Percentiles rank a stretch among this genome's conserved stretches.
Evolutionary conservation across 2,329 filamentous ascomycete genomes (phyloP).

Genomic region (Cladosporium colombiae): DNA sequence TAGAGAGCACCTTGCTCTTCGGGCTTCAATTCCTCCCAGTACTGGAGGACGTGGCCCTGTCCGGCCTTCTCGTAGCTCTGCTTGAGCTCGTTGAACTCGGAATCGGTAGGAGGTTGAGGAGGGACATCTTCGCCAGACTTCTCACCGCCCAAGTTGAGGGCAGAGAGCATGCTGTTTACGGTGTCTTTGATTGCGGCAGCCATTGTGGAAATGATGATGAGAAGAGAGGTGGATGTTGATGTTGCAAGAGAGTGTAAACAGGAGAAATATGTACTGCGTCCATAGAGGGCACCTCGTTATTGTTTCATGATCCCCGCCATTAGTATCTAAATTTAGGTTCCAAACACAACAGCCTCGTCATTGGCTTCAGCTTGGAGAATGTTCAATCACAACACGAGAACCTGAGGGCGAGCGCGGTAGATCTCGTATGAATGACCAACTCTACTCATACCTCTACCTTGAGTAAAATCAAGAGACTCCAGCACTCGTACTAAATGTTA

Average conservation of each 20-base stretch:
- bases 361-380: background rate
- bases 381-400: constrained; percentile 7
- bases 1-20: constrained; percentile 77
- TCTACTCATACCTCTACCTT: no score
- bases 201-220: constrained; percentile 29
- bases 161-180: constrained; percentile 44
- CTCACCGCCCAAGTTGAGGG: constrained; percentile 42
- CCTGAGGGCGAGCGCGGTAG: background rate
- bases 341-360: constrained; percentile 5
- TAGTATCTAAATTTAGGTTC: constrained; percentile 7
- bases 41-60: constrained; percentile 79
- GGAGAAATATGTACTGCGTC: background rate
- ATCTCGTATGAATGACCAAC: background rate
- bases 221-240: background rate
- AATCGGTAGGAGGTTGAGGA: constrained; percentile 57
- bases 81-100: constrained; percentile 68
- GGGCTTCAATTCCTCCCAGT: constrained; percentile 76
- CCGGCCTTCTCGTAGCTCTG: constrained; percentile 72
- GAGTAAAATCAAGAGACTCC: background rate
- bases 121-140: constrained; percentile 39
- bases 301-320: constrained; percentile 7
- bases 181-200: constrained; percentile 45
- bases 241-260: background rate
- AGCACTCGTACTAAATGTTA: background rate
- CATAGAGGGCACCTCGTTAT: constrained; percentile 1